Base-by-base conservation (phyloP, 2,329 filamentous ascomycete species). In the Botryosphaeria agaves region DNA sequence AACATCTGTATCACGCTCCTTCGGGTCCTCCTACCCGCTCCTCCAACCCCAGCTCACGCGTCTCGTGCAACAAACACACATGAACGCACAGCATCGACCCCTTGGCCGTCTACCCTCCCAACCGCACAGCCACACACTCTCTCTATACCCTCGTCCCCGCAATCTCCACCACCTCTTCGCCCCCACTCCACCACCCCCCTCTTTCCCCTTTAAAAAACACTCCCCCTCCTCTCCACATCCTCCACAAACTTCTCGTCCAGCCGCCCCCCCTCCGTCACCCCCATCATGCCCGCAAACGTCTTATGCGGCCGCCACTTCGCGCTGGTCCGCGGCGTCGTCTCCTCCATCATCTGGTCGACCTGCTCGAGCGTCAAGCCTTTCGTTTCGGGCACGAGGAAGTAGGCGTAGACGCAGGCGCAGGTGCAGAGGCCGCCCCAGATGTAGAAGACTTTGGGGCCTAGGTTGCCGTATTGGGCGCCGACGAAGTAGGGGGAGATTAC, bases 281-380 rank as follows among this genome's bases (percentile, higher is more conserved):
- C 47, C 43, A 47, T 45, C 32, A 47, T 38, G 29, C 36, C 36
- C 18, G 48, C 47, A 36, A 47, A 51, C 41, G 78, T 84, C 43
- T 61, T 61, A 45, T 66, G 66, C 26, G 79, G 78, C 54, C 65
- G 69, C 80, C 82, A 89, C 59, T 72, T 75, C 57, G 70, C 61
- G 3, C 78, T 85, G 12, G 69, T 82, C 40, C 78, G 72, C 21
- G 82, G 78, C 14, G 70, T 82, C 23, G 70, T 73, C 70, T 91
- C 80, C 62, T 85, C 80, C 66, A 89, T 72, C 81, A 91, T 87
- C 64, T 72, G 73, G 61, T 83, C 77, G 46, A 83, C 75, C 59
- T 83, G 76, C 60, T 83, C 77, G 26, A 82, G 72, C 31, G 76
- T 76, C 28, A 82, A 65, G 33, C 77, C 77, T 41, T 46, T 47